A percentile compares a stretch with the other conserved stretches of the same genome.
phyloP scores from a whole-genome alignment of 352 stramenopile genomes.

The Pythium scleroteichum region DNA sequence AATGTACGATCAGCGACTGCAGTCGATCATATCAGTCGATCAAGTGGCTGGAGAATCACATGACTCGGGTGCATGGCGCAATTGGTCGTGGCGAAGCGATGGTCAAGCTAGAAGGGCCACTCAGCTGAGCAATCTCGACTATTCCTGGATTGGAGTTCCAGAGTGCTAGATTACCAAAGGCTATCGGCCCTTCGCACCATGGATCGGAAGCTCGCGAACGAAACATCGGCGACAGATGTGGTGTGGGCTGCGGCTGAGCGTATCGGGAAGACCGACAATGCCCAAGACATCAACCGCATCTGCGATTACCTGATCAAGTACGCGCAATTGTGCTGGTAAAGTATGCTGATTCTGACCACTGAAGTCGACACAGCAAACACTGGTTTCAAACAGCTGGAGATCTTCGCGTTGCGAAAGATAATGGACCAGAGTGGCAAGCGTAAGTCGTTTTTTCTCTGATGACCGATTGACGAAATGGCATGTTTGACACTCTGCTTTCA shows the following conservation, averaged over 20 bases:
- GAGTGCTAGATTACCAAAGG: too few species aligned
- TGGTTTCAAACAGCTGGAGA: constrained; percentile 70
- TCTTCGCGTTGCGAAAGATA: constrained; percentile 43
- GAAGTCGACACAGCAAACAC: constrained; percentile 40
- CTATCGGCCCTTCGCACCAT: constrained; percentile 1
- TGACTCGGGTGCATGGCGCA: constrained; percentile 2
- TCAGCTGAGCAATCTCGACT: too few species aligned
- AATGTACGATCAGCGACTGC: constrained; percentile 13
- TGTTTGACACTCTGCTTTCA: neutral
- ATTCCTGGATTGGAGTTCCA: constrained; percentile 6
- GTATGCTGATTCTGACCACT: too few species aligned
- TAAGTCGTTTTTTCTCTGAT: constrained; percentile 27
- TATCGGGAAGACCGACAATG: constrained; percentile 51
- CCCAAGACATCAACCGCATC: constrained; percentile 53
- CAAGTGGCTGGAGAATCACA: constrained; percentile 25
- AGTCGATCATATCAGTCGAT: constrained; percentile 20
- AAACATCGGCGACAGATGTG: constrained; percentile 39
- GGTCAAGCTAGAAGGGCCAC: too few species aligned
- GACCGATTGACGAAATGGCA: neutral
- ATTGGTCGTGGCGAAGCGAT: neutral
- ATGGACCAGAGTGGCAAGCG: constrained; percentile 51
- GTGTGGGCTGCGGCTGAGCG: constrained; percentile 56
- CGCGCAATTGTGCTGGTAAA: constrained; percentile 1
- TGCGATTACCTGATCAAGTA: constrained; percentile 68
- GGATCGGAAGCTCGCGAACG: constrained; percentile 20